Evolutionary conservation across 2,329 filamentous ascomycete species (phyloP), one percentile per base, ranked within the genome.

Genomic region (Lomentospora prolificans): DNA sequence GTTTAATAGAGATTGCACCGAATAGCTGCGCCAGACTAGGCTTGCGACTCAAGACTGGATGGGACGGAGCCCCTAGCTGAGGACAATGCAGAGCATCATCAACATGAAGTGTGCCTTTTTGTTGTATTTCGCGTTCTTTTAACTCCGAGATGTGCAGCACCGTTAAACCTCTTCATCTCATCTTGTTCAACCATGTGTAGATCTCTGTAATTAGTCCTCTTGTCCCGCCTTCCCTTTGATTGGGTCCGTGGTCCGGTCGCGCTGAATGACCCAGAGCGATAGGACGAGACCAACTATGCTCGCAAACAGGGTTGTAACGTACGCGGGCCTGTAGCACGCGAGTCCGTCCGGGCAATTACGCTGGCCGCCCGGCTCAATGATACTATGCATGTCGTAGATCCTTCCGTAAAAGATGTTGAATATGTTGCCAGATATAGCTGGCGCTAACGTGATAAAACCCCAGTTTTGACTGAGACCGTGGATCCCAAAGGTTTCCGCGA

Each of bases 341-440:
- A 92, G 69, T 0, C 94, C 94, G 25, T 92, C 82, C 19, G 79
- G 75, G 66, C 94, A 97, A 19, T 83, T 79, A 28, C 86, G 78
- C 61, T 90, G 84, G 19, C 89, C 90, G 44, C 82, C 79, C 0
- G 80, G 76, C 19, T 81, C 78, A 8, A 89, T 72, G 31, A 85
- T 71, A 22, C 86, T 91, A 68, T 96, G 90, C 7, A 74, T 72
- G 67, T 99, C 94, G 62, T 90, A 95, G 0, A 96, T 84, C 14
- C 69, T 72, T 51, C 94, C 94, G 67, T 97, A 99, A 57, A 94
- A 83, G 1, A 96, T 72, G 66, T 97, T 99, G 77, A 95, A 97
- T 22, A 96, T 69, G 63, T 97, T 95, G 52, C 90, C 91, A 7
- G 86, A 90, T 27, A 96, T 70, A 2, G 96, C 89, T 0, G 92